Base-by-base conservation (phyloP, 257 asterid genomes). In the Jacaranda copaia region DNA sequence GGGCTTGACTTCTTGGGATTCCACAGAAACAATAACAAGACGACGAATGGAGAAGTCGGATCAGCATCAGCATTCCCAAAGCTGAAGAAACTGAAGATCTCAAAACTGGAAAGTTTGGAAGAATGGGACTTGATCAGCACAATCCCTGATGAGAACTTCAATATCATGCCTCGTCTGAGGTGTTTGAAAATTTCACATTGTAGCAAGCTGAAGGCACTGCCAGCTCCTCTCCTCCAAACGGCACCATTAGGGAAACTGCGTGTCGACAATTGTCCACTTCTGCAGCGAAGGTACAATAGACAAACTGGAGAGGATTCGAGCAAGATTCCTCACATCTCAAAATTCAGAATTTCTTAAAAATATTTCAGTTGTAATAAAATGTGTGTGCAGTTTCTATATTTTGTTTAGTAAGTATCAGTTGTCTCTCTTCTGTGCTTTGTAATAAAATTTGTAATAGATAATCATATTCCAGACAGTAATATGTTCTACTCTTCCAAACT, bases 21-120 rank as follows among this genome's bases (percentile, higher is more conserved):
- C 32, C 40, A 18, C 13, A 60, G 8, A 19, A 38, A 45, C 35
- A 49, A 67, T 5, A 12, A 48, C 51, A 39, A 35, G 59, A 25
- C 32, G 40, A 19, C 0, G n/a, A 53, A 78, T 25, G 78, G 72
- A 61, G 53, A 40, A 57, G 68, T 8, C 19, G 60, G 71, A 15
- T 15, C 79, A 16, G 43, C 67, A 8, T 20, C 75, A 48, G 48
- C 5, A 48, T 88, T 91, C 68, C 91, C 93, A 0, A 85, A 81
- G 74, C 79, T 89, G 81, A 89, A 83, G 82, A 88, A 84, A 68
- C 88, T 91, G 58, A 91, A 88, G 84, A 58, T 91, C 56, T 80
- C 86, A 32, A 70, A 82, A 38, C 73, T 89, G 92, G 80, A 64
- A 5, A 81, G 75, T 18, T 89, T 76, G 90, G 88, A 84, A 72